Base-by-base conservation (phyloP, 129 eudicot genomes). In the Flaveria ramosissima region DNA sequence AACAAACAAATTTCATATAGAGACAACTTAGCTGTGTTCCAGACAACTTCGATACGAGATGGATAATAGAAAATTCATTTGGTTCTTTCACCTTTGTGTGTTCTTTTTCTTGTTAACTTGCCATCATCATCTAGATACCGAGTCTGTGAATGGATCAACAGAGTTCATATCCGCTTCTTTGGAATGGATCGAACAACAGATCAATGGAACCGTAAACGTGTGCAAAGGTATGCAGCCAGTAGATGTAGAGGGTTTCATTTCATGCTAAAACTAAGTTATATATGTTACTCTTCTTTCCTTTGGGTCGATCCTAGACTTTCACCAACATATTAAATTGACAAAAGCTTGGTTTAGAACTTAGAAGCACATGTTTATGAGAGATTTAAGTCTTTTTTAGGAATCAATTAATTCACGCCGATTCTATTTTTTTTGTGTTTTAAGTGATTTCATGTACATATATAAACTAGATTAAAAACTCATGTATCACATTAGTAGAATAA, bases 171-270 rank as follows among this genome's bases (percentile, higher is more conserved):
- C 8, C 42, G 67, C 67, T 61, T 61, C n/a, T 61, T 12, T 39
- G 27, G 17, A 61, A 26, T 61, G 67, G 67, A 61, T 61, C 36
- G 41, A 61, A 61, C 42, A 61, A 26, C 67, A 61, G 67, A 61
- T 24, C 36, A 61, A 61, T 27, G 67, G 67, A 11, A 61, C 67
- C 39, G 4, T 13, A 11, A 61, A 26, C 17, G 17, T 61, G 19
- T 61, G 67, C 67, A 26, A 61, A 61, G 67, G 67, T 61, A 61
- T 24, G 67, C 42, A 26, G 14, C 67, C 0, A 24, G 36, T 61
- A 61, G 67, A 61, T 6, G 67, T 24, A 4, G 11, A 60, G 9
- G n/a, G n/a, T 23, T 24, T 60, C 26, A 24, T 12, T 60, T 60
- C 65, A 60, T 12, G 41, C 16, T 60, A 60, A 12, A 60, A 60